Conservation (phyloP, 2,329 filamentous ascomycete species). For the Dryadomyces quercivorus region DNA sequence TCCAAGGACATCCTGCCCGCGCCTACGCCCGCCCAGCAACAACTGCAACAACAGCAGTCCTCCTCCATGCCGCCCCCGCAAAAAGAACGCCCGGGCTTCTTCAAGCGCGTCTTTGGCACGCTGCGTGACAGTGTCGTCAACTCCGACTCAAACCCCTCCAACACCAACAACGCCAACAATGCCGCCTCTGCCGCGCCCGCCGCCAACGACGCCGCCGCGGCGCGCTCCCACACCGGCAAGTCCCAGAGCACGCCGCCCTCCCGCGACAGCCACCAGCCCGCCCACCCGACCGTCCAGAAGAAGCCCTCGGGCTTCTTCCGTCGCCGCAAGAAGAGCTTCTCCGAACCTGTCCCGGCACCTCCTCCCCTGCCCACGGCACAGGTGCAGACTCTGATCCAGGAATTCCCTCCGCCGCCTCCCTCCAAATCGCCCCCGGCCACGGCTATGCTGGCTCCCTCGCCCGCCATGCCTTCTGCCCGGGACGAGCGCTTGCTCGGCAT, state of each 20-base stretch:
- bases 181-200: conserved; percentile 23
- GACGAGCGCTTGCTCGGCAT: conserved; percentile 17
- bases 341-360: conserved; percentile 41
- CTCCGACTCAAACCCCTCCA: conserved; percentile 7
- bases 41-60: conserved; percentile 2
- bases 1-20: conserved; percentile 36
- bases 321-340: conserved; percentile 78
- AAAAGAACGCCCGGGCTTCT: conserved; percentile 76
- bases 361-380: conserved; percentile 43
- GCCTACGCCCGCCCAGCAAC: conserved; percentile 13
- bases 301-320: conserved; percentile 93
- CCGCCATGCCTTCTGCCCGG: conserved; percentile 20
- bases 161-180: conserved; percentile 7
- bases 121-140: conserved; percentile 37
- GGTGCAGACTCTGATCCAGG: conserved; percentile 3
- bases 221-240: conserved; percentile 32
- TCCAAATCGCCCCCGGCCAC: conserved; percentile 21
- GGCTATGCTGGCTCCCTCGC: conserved; percentile 22
- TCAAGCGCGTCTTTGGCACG: conserved; percentile 80
- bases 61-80: background rate
- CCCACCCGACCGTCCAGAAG: conserved; percentile 55
- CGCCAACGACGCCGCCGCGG: conserved; percentile 19
- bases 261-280: conserved; percentile 35
- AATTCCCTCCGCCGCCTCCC: conserved; percentile 19
- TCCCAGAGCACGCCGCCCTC: conserved; percentile 34